Percentiles rank a stretch among this genome's conserved stretches.
These are phyloP conservation scores for Lepidium didymum DNA, from an alignment of 345 rosid species.

Conservation along the genomic window DNA sequence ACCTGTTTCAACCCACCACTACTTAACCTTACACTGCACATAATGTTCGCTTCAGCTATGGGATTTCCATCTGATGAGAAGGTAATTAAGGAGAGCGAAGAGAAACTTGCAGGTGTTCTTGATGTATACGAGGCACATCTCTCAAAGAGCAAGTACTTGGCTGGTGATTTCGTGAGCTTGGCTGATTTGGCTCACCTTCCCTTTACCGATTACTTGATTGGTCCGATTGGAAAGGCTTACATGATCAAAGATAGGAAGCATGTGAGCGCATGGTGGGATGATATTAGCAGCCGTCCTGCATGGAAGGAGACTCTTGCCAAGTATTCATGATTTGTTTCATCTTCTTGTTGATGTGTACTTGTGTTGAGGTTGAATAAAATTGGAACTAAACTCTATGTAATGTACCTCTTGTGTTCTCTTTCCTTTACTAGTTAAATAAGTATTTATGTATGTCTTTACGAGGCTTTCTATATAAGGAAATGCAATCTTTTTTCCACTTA, in stretches of 20 bases:
- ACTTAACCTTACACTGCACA: constrained; percentile 31
- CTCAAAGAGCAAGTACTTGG: constrained; percentile 52
- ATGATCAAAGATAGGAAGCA: constrained; percentile 55
- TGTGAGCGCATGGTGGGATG: constrained; percentile 61
- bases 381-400: not conserved
- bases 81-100: constrained; percentile 49
- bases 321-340: not conserved
- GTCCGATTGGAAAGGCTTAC: constrained; percentile 38
- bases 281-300: constrained; percentile 55
- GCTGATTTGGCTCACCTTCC: constrained; percentile 72
- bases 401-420: constrained; percentile 7
- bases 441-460: not conserved
- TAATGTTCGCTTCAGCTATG: constrained; percentile 35
- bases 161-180: constrained; percentile 58
- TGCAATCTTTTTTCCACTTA: not conserved
- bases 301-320: constrained; percentile 46
- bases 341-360: not conserved
- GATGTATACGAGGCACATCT: constrained; percentile 63
- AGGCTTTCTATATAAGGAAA: not conserved
- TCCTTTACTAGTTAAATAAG: not conserved
- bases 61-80: constrained; percentile 43
- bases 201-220: constrained; percentile 49
- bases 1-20: constrained; percentile 46
- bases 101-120: constrained; percentile 44
- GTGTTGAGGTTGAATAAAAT: constrained; percentile 19